Percentiles rank a stretch among this genome's conserved stretches.
Conservation (phyloP, 148 eudicot species). For the Nepenthes gracilis region DNA sequence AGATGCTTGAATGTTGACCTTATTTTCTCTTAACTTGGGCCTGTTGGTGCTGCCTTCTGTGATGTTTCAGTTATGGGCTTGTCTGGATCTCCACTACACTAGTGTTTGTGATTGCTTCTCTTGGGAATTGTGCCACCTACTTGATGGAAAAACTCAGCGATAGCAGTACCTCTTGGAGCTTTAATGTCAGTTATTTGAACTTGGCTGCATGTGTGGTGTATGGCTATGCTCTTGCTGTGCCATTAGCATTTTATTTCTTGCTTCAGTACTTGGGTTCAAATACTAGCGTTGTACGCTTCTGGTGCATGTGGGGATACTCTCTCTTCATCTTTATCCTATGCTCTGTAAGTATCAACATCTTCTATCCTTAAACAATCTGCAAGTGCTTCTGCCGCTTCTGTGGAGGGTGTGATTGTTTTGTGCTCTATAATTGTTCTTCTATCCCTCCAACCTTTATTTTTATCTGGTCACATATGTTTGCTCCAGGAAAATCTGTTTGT, state of each 20-base stretch:
- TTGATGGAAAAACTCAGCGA: constrained; percentile 38
- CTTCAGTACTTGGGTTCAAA: constrained; percentile 84
- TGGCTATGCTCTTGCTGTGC: constrained; percentile 81
- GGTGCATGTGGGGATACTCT: constrained; percentile 99
- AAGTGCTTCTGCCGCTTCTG: no score
- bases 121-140: constrained; percentile 86
- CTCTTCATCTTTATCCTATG: constrained; percentile 66
- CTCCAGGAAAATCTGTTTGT: no score
- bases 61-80: constrained; percentile 71
- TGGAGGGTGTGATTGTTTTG: no score
- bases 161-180: constrained; percentile 60
- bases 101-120: constrained; percentile 65
- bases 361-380: background rate
- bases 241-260: constrained; percentile 77
- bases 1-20: background rate
- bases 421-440: no score
- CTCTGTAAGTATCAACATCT: constrained; percentile 42
- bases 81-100: constrained; percentile 87
- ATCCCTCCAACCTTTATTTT: no score
- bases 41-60: background rate
- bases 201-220: constrained; percentile 64
- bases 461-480: no score
- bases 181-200: constrained; percentile 70
- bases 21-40: no score
- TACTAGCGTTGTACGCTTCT: constrained; percentile 75